Percentiles rank a stretch among this genome's conserved stretches.
These are phyloP conservation scores for Metarhizium robertsii DNA, from an alignment of 2,329 filamentous ascomycete species.

Conservation along the genomic window DNA sequence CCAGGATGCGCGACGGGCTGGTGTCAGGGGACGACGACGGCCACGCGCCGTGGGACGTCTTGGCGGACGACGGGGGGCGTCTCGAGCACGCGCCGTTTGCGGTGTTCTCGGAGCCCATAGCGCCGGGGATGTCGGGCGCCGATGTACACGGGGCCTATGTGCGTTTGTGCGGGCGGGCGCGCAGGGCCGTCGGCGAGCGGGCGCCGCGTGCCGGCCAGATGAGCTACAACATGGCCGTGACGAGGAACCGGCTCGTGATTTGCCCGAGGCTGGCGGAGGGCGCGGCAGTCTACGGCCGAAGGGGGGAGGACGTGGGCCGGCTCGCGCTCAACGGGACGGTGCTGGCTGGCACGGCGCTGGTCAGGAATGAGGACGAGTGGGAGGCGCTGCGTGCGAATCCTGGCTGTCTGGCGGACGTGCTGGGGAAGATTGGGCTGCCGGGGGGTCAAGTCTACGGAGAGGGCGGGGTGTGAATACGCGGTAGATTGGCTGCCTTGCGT, in stretches of 20 bases:
- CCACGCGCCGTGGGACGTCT: slow-evolving; percentile 33
- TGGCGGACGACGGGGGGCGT: slow-evolving; percentile 31
- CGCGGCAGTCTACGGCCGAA: slow-evolving; percentile 17
- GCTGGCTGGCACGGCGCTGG: slow-evolving; percentile 54
- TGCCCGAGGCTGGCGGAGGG: slow-evolving; percentile 48
- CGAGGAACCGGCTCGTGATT: slow-evolving; percentile 40
- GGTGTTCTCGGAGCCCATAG: slow-evolving; percentile 31
- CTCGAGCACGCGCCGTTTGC: slow-evolving; percentile 29
- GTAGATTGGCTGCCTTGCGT: too few species aligned
- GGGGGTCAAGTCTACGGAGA: not conserved
- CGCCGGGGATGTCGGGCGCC: slow-evolving; percentile 20
- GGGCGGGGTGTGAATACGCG: not conserved
- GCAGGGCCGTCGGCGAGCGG: slow-evolving; percentile 24
- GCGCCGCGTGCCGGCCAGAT: slow-evolving; percentile 23
- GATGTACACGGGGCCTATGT: slow-evolving; percentile 36
- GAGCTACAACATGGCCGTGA: slow-evolving; percentile 57
- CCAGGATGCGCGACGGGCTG: slow-evolving; percentile 49
- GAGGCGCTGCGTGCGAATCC: slow-evolving; percentile 35
- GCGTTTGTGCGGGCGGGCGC: slow-evolving; percentile 36
- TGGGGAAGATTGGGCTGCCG: slow-evolving; percentile 22
- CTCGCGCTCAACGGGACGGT: slow-evolving; percentile 52
- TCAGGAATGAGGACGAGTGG: slow-evolving; percentile 51
- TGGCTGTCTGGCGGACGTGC: slow-evolving; percentile 6
- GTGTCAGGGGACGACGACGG: slow-evolving; percentile 8
- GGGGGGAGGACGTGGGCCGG: slow-evolving; percentile 28